Conservation (phyloP, 805 yeast species). For the Kluyveromyces dobzhanskii region DNA sequence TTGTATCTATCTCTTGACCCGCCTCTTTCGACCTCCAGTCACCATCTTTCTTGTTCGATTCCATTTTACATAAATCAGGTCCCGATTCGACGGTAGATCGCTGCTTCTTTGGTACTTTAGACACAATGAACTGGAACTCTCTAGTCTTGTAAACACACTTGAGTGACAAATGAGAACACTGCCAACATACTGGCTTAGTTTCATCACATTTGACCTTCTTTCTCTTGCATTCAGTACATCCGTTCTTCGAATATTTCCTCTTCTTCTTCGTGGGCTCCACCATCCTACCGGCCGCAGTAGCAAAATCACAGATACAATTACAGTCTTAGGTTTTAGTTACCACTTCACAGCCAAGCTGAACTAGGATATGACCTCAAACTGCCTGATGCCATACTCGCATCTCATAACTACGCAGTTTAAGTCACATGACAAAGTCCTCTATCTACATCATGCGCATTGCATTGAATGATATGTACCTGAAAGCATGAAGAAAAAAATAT, state of each 20-base stretch:
- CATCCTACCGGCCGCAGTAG: background rate
- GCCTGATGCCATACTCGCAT: too few relatives aligned
- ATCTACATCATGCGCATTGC: too few relatives aligned
- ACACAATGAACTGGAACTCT: background rate
- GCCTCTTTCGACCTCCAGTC: too few relatives aligned
- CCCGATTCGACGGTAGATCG: background rate
- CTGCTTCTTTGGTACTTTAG: background rate
- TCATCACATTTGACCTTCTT: conserved; percentile 41
- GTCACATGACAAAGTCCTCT: too few relatives aligned
- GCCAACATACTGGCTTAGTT: conserved; percentile 45
- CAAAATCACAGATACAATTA: too few relatives aligned
- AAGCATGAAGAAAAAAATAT: too few relatives aligned
- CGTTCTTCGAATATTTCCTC: conserved; percentile 30
- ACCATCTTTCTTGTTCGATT: background rate
- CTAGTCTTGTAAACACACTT: conserved; percentile 4
- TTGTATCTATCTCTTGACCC: too few relatives aligned
- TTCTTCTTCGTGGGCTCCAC: conserved; percentile 7
- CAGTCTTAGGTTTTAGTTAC: too few relatives aligned
- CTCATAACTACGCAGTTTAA: too few relatives aligned
- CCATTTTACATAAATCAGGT: background rate
- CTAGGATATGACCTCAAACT: too few relatives aligned
- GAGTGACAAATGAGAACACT: conserved; percentile 33
- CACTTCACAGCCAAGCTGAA: too few relatives aligned
- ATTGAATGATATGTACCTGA: too few relatives aligned
- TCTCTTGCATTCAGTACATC: conserved; percentile 30